Conservation (phyloP, 2,329 filamentous ascomycete species). For the Neodidymelliopsis sp. region DNA sequence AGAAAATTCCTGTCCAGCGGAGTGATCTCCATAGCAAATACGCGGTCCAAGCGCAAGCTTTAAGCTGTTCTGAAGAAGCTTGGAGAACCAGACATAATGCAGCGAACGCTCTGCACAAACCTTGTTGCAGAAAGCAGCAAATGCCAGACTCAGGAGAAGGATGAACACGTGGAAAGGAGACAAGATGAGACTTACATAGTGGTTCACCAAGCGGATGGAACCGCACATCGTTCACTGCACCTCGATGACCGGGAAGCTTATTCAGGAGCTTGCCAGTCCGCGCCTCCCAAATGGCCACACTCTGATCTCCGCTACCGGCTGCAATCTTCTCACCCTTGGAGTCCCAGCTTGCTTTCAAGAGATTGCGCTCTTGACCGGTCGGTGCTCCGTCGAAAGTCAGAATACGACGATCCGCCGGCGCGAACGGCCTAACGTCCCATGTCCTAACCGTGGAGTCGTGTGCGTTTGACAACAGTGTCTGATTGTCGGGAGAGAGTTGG, state of each 20-base stretch:
- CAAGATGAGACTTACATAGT: slow-evolving; percentile 71
- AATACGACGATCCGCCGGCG: slow-evolving; percentile 83
- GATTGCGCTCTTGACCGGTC: slow-evolving; percentile 86
- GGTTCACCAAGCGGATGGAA: slow-evolving; percentile 87
- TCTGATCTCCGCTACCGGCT: slow-evolving; percentile 88
- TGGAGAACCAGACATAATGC: neutral
- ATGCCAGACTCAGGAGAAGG: neutral
- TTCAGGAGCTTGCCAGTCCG: slow-evolving; percentile 90
- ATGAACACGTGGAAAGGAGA: neutral
- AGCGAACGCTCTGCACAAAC: neutral
- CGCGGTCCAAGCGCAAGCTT: slow-evolving; percentile 1
- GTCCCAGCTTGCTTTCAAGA: slow-evolving; percentile 91
- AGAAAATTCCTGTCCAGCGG: slow-evolving; percentile 5
- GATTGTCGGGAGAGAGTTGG: slow-evolving; percentile 89
- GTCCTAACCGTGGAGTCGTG: slow-evolving; percentile 94
- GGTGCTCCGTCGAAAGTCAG: slow-evolving; percentile 92
- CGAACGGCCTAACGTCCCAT: slow-evolving; percentile 96
- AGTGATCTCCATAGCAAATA: neutral
- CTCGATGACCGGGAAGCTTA: slow-evolving; percentile 94
- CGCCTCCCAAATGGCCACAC: slow-evolving; percentile 88
- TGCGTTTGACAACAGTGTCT: slow-evolving; percentile 87
- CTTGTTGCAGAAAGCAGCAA: neutral
- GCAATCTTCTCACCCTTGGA: slow-evolving; percentile 84
- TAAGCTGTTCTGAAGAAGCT: neutral
- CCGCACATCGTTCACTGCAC: slow-evolving; percentile 92